phyloP scores from a whole-genome alignment of 164 flowering plant genomes.

The Santalum album region DNA sequence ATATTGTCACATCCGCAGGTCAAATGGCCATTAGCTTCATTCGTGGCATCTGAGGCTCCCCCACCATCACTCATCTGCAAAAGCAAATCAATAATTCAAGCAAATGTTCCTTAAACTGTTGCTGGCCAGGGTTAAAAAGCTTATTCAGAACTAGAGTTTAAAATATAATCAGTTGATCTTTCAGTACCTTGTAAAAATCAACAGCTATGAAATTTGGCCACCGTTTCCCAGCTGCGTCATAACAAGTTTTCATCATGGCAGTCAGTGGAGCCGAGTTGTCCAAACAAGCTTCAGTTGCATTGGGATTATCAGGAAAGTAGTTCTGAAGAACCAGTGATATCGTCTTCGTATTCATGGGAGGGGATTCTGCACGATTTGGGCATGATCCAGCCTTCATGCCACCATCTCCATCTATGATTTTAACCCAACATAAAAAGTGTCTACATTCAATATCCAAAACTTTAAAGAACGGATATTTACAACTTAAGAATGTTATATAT shows the following conservation, averaged over 20 bases:
- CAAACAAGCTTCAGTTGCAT: conserved; percentile 19
- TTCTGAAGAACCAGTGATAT: conserved; percentile 28
- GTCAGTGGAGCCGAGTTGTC: conserved; percentile 31
- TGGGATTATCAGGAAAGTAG: conserved; percentile 30
- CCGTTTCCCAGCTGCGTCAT: conserved; percentile 30
- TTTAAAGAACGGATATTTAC: too few species aligned
- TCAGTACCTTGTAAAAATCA: conserved; percentile 31
- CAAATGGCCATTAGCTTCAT: conserved; percentile 33
- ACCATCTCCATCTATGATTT: conserved; percentile 29
- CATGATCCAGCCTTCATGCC: conserved; percentile 40
- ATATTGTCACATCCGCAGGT: conserved; percentile 38
- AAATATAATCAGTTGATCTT: neutral
- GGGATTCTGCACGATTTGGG: conserved; percentile 34
- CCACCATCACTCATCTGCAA: conserved; percentile 40
- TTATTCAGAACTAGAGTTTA: neutral
- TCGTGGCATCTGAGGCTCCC: conserved; percentile 37
- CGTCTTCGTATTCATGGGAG: conserved; percentile 26
- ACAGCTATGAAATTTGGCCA: conserved; percentile 50
- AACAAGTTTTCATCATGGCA: conserved; percentile 30
- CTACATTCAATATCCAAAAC: neutral
- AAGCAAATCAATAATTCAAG: neutral
- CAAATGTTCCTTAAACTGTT: neutral
- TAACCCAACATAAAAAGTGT: neutral
- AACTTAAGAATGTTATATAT: too few species aligned
- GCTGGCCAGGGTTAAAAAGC: too few species aligned